Percentiles rank a stretch among this genome's conserved stretches.
phyloP scores from a whole-genome alignment of 2,329 filamentous ascomycete genomes.

The Coniella lustricola region DNA sequence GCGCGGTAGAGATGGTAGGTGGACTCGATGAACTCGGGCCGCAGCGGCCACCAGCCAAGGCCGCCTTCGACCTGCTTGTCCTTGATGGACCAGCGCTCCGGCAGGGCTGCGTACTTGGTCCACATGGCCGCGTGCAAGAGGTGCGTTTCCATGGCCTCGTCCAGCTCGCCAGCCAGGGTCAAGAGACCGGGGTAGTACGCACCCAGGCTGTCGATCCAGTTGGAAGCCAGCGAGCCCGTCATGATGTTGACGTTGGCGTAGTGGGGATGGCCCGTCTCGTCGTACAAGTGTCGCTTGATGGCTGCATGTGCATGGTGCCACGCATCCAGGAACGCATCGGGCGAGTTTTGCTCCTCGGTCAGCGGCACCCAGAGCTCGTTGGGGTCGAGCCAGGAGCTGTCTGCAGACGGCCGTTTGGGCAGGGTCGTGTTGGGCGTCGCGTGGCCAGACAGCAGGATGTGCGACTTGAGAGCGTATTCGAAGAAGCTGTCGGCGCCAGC shows the following conservation, averaged over 20 bases:
- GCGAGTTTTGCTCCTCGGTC: slow-evolving; percentile 58
- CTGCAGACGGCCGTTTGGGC: slow-evolving; percentile 29
- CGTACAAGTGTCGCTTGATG: slow-evolving; percentile 88
- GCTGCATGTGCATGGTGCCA: slow-evolving; percentile 84
- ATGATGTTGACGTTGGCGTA: slow-evolving; percentile 85
- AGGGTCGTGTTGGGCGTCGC: slow-evolving; percentile 46
- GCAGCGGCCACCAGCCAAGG: slow-evolving; percentile 88
- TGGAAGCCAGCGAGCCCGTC: slow-evolving; percentile 80
- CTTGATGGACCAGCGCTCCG: slow-evolving; percentile 86
- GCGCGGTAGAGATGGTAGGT: slow-evolving; percentile 94
- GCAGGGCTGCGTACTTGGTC: slow-evolving; percentile 89
- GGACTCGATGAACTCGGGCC: slow-evolving; percentile 95
- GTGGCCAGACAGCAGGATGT: slow-evolving; percentile 80
- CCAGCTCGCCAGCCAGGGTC: slow-evolving; percentile 76
- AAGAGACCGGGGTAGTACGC: slow-evolving; percentile 92
- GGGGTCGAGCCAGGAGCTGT: slow-evolving; percentile 50
- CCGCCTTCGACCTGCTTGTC: slow-evolving; percentile 79
- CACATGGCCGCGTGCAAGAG: slow-evolving; percentile 87
- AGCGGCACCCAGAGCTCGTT: slow-evolving; percentile 56
- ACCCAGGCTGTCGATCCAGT: slow-evolving; percentile 93
- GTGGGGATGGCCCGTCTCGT: slow-evolving; percentile 76
- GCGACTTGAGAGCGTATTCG: slow-evolving; percentile 92
- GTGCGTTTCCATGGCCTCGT: slow-evolving; percentile 86
- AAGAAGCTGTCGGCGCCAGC: slow-evolving; percentile 98
- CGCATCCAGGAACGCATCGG: slow-evolving; percentile 70